Percentiles rank a stretch among this genome's conserved stretches.
Conservation (phyloP, 176 grass and related monocot species). For the Eleusine coracana region DNA sequence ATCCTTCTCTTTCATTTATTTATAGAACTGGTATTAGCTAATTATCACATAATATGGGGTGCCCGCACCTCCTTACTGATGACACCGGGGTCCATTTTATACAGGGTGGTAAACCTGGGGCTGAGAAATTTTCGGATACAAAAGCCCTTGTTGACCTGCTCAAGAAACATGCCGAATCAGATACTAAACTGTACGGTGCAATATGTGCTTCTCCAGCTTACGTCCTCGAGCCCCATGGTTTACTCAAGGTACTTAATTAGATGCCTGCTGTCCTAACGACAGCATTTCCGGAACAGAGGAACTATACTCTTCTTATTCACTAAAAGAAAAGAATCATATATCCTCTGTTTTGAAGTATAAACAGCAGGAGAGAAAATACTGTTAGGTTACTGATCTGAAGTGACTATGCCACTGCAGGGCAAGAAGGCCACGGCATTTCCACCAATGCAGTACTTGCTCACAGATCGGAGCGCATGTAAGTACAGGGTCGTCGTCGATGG, state of each 20-base stretch:
- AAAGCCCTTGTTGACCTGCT: conserved; percentile 65
- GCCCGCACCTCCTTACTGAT: background rate
- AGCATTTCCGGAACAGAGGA: background rate
- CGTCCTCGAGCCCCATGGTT: conserved; percentile 70
- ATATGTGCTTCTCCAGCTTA: conserved; percentile 88
- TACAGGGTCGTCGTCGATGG: conserved; percentile 64
- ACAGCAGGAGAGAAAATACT: background rate
- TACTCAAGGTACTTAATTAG: conserved; percentile 61
- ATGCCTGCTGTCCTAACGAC: background rate
- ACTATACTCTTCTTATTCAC: too few relatives aligned
- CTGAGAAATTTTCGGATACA: conserved; percentile 66
- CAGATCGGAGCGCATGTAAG: conserved; percentile 57
- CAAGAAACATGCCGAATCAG: conserved; percentile 67
- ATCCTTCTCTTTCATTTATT: background rate
- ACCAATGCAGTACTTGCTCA: conserved; percentile 59
- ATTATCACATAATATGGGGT: too few relatives aligned
- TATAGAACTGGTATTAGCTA: too few relatives aligned
- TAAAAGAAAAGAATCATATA: too few relatives aligned
- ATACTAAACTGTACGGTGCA: conserved; percentile 73
- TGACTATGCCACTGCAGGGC: conserved; percentile 43
- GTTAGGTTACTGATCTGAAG: conserved; percentile 10
- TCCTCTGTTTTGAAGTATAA: too few relatives aligned
- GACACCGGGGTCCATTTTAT: background rate
- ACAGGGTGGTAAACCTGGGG: conserved; percentile 73
- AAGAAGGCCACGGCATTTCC: conserved; percentile 81